These are phyloP conservation scores for Trichoderma sp. DNA, from an alignment of 2,329 filamentous ascomycete genomes.

Conservation along the genomic window DNA sequence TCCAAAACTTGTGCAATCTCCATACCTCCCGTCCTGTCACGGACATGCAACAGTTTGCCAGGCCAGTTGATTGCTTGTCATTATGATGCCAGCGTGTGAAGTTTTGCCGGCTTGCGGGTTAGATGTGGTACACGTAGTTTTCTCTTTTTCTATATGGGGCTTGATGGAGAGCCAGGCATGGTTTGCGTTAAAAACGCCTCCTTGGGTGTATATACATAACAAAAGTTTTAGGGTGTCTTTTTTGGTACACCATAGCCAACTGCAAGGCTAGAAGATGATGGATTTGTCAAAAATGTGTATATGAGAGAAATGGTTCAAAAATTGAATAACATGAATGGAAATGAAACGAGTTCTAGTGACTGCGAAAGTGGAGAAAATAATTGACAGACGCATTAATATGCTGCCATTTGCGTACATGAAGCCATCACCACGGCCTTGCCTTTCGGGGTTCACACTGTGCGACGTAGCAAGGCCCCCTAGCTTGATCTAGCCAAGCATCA, in stretches of 20 bases:
- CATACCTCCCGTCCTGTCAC: background rate
- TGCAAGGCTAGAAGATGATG: background rate
- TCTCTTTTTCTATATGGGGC: background rate
- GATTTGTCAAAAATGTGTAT: background rate
- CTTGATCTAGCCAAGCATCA: background rate
- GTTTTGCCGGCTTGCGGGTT: background rate
- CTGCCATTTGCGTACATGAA: background rate
- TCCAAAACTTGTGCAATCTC: background rate
- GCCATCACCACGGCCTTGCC: background rate
- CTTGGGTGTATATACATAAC: background rate
- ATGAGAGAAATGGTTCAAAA: background rate
- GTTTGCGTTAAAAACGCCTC: background rate
- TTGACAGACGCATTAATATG: background rate
- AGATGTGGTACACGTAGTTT: background rate
- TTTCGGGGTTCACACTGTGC: conserved; percentile 17
- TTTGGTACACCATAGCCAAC: background rate
- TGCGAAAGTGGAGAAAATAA: background rate
- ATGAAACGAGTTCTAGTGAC: background rate
- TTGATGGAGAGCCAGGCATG: background rate
- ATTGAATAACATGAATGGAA: background rate
- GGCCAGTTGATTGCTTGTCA: background rate
- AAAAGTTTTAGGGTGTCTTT: background rate
- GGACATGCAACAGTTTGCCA: background rate
- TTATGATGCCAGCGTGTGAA: background rate
- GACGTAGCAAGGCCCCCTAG: conserved; percentile 2